Percentiles rank a stretch among this genome's conserved stretches.
Evolutionary conservation across 371 early-diverging fungal genomes (phyloP).

Genomic region (Mucor saturninus): DNA sequence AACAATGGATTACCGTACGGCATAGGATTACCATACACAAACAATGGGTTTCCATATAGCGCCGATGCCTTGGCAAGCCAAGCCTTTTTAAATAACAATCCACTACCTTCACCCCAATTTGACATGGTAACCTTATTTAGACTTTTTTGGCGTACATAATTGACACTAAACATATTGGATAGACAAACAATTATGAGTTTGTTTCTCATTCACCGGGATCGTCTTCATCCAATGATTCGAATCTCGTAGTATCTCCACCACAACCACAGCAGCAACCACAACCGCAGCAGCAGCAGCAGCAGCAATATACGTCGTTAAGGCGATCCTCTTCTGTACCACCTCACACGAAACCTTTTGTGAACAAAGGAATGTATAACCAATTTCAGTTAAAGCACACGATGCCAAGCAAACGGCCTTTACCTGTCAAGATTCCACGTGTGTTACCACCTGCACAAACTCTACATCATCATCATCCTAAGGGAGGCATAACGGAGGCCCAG

Average conservation of each 20-base stretch:
- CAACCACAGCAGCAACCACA: constrained; percentile 9
- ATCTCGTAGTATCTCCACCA: constrained; percentile 25
- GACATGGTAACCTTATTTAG: constrained; percentile 15
- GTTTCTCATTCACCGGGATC: constrained; percentile 33
- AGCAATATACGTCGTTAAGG: constrained; percentile 5
- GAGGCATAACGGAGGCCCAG: constrained; percentile 6
- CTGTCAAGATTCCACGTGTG: constrained; percentile 33
- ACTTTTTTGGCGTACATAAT: not conserved
- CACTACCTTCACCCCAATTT: constrained; percentile 13
- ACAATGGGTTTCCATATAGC: no score
- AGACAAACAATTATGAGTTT: constrained; percentile 13
- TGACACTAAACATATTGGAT: not conserved
- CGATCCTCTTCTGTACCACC: constrained; percentile 31
- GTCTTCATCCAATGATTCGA: constrained; percentile 29
- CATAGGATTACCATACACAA: not conserved
- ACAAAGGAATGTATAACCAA: constrained; percentile 20
- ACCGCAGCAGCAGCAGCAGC: constrained; percentile 17
- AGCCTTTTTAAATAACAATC: not conserved
- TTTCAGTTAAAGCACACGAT: constrained; percentile 3
- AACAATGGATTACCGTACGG: not conserved
- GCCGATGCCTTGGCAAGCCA: not conserved
- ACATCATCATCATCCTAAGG: no score
- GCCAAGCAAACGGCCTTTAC: constrained; percentile 14
- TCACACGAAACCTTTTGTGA: constrained; percentile 11
- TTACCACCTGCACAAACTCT: constrained; percentile 13